A percentile compares a stretch with the other conserved stretches of the same genome.
These are phyloP conservation scores for Castanea sativa DNA, from an alignment of 306 rosid genomes.

Conservation along the genomic window DNA sequence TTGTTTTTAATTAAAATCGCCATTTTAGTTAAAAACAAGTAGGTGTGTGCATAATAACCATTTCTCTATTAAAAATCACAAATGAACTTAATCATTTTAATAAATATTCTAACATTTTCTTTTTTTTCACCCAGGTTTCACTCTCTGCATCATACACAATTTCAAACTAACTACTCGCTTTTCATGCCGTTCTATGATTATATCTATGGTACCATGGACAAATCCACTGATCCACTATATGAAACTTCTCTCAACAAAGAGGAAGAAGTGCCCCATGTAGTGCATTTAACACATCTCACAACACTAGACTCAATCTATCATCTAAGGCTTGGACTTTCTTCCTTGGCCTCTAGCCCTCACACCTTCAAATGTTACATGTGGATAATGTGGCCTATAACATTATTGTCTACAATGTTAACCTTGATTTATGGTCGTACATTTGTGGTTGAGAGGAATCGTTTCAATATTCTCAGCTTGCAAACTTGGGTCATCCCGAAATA, in stretches of 20 bases:
- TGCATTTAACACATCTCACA: slow-evolving; percentile 35
- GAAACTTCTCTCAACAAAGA: slow-evolving; percentile 15
- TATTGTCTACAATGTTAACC: slow-evolving; percentile 20
- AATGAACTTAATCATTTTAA: too few species aligned
- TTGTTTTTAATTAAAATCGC: too few species aligned
- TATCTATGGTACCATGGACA: slow-evolving; percentile 33
- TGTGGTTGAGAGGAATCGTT: slow-evolving; percentile 32
- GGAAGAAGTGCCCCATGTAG: slow-evolving; percentile 29
- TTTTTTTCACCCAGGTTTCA: slow-evolving; percentile 8
- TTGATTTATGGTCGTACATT: slow-evolving; percentile 26
- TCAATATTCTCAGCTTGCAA: slow-evolving; percentile 27
- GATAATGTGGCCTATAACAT: slow-evolving; percentile 38
- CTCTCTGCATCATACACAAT: slow-evolving; percentile 45
- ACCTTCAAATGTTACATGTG: slow-evolving; percentile 20
- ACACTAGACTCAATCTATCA: slow-evolving; percentile 35
- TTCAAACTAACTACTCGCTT: slow-evolving; percentile 33
- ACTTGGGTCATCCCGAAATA: slow-evolving; percentile 42
- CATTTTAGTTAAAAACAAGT: too few species aligned
- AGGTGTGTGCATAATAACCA: too few species aligned
- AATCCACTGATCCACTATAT: slow-evolving; percentile 13
- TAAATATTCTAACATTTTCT: too few species aligned
- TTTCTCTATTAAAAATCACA: too few species aligned
- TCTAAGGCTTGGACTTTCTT: slow-evolving; percentile 27
- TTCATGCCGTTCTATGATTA: slow-evolving; percentile 37
- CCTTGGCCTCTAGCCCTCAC: slow-evolving; percentile 32